A percentile compares a stretch with the other conserved stretches of the same genome.
Evolutionary conservation across 192 early-diverging fungal genomes (phyloP).

Genomic region (Entophlyctis luteolus): DNA sequence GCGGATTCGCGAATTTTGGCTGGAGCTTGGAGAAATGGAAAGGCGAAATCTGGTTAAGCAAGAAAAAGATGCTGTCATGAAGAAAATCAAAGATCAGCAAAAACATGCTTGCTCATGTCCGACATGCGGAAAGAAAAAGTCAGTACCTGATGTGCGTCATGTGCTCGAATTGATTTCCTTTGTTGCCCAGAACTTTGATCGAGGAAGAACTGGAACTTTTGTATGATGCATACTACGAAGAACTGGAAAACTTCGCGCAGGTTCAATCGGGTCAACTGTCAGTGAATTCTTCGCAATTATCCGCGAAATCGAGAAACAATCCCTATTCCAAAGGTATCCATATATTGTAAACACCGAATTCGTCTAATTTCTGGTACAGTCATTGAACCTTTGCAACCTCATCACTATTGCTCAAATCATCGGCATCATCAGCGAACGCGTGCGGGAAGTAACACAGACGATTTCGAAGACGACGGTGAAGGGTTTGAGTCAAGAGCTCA

Average conservation of each 20-base stretch:
- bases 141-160: conserved; percentile 4
- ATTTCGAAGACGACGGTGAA: conserved; percentile 37
- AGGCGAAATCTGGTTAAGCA: conserved; percentile 73
- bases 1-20: conserved; percentile 81
- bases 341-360: neutral
- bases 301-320: conserved; percentile 1
- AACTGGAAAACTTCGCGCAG: conserved; percentile 81
- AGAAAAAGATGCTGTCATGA: conserved; percentile 80
- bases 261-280: conserved; percentile 39
- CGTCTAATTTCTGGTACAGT: neutral
- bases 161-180: neutral
- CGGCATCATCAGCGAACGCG: conserved; percentile 32
- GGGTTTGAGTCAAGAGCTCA: no score
- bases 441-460: conserved; percentile 44
- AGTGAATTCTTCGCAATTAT: neutral
- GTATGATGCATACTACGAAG: conserved; percentile 86
- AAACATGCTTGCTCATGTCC: conserved; percentile 77
- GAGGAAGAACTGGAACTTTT: conserved; percentile 81
- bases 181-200: conserved; percentile 57
- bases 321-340: conserved; percentile 13
- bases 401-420: conserved; percentile 37
- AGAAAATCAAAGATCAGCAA: conserved; percentile 88
- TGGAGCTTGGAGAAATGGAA: conserved; percentile 75
- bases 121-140: conserved; percentile 78
- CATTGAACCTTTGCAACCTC: conserved; percentile 32